Conservation (phyloP, 2,329 filamentous ascomycete genomes). For the Achaetomium macrosporum region DNA sequence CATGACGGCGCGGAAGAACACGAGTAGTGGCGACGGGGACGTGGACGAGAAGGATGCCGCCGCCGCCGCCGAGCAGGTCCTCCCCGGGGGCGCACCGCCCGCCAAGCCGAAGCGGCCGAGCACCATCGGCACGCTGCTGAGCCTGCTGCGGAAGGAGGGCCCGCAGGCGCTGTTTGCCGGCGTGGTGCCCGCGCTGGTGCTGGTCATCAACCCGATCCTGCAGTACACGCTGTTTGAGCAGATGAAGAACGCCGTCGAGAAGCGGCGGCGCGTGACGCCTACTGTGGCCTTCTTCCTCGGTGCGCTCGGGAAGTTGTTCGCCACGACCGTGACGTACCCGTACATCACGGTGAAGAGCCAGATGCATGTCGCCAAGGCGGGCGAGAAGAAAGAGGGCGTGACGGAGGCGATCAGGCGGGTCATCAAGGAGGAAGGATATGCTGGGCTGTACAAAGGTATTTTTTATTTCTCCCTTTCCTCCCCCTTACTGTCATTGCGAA, state of each 20-base stretch:
- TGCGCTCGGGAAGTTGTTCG: conserved; percentile 88
- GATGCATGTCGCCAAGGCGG: conserved; percentile 81
- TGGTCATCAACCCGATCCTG: conserved; percentile 96
- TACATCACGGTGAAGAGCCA: conserved; percentile 99
- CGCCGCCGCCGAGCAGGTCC: conserved; percentile 14
- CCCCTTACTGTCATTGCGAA: neutral
- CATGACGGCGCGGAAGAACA: conserved; percentile 81
- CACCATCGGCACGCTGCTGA: conserved; percentile 74
- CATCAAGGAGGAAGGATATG: conserved; percentile 82
- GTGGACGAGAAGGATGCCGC: conserved; percentile 21
- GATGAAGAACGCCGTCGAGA: conserved; percentile 86
- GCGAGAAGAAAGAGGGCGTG: conserved; percentile 72
- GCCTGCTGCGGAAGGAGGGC: conserved; percentile 78
- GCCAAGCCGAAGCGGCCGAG: conserved; percentile 49
- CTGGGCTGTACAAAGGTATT: conserved; percentile 84
- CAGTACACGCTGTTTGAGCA: conserved; percentile 99
- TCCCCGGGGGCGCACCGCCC: conserved; percentile 21
- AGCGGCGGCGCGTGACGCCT: conserved; percentile 66
- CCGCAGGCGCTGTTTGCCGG: conserved; percentile 81
- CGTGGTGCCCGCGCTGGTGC: conserved; percentile 83
- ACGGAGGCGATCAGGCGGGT: conserved; percentile 71
- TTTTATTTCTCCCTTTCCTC: conserved; percentile 2
- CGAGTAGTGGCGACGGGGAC: conserved; percentile 24
- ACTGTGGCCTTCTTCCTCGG: conserved; percentile 86
- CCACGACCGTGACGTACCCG: conserved; percentile 90